These are phyloP conservation scores for Adansonia madagascariensis DNA, from an alignment of 441 rosid genomes.

Conservation along the genomic window DNA sequence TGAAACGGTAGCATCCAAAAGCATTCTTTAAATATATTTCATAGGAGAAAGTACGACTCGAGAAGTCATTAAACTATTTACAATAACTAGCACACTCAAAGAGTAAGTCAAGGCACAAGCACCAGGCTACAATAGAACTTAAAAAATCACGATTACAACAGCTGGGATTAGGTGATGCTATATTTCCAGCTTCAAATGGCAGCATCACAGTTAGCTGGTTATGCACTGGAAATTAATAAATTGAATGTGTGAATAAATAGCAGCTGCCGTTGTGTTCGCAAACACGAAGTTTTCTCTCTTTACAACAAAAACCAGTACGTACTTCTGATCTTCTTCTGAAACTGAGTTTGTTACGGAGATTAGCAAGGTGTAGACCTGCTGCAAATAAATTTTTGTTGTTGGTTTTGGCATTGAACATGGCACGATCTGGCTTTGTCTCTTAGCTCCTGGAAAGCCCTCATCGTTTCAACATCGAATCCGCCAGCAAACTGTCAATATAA, in stretches of 20 bases:
- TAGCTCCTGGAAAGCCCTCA: slow-evolving; percentile 91
- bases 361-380: slow-evolving; percentile 60
- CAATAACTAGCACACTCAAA: background rate
- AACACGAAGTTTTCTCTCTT: slow-evolving; percentile 38
- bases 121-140: background rate
- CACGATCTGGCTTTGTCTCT: slow-evolving; percentile 87
- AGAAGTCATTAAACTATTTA: background rate
- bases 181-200: background rate
- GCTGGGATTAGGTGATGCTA: background rate
- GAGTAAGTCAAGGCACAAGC: background rate
- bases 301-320: slow-evolving; percentile 34
- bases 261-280: slow-evolving; percentile 37
- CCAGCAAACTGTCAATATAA: slow-evolving; percentile 71
- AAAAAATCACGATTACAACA: background rate
- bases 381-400: slow-evolving; percentile 62
- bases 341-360: slow-evolving; percentile 84
- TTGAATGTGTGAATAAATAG: background rate
- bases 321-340: slow-evolving; percentile 44
- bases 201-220: background rate
- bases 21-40: background rate
- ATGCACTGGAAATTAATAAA: background rate
- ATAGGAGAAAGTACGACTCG: background rate
- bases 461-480: slow-evolving; percentile 90
- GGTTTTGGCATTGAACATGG: slow-evolving; percentile 70
- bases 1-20: background rate